Evolutionary conservation across 768 basidiomycete species (phyloP).

Genomic region (Tylopilus plumbeoviolaceoides): DNA sequence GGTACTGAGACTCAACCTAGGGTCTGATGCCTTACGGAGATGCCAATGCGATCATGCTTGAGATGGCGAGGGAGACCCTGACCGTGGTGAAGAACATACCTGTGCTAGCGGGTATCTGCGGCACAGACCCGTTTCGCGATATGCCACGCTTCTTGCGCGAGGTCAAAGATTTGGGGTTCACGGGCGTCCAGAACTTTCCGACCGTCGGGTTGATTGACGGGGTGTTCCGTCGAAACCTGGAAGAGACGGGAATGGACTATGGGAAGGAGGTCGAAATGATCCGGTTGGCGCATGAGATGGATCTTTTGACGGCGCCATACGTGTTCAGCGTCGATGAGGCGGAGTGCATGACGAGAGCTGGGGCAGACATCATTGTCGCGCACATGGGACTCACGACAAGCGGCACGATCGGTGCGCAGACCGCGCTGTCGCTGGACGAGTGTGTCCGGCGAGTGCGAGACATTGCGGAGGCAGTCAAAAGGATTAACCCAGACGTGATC

Average conservation of each 20-base stretch:
- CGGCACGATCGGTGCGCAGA: constrained; percentile 25
- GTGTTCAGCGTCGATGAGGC: constrained; percentile 28
- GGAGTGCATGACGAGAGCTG: constrained; percentile 21
- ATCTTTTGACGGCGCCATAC: constrained; percentile 26
- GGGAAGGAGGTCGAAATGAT: constrained; percentile 32
- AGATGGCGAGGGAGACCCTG: constrained; percentile 28
- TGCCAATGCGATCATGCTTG: constrained; percentile 26
- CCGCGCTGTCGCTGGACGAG: constrained; percentile 20
- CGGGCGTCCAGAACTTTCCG: constrained; percentile 28
- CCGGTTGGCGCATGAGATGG: constrained; percentile 20
- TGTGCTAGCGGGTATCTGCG: constrained; percentile 27
- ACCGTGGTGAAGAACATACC: constrained; percentile 27
- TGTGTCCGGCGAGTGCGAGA: constrained; percentile 18
- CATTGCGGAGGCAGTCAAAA: constrained; percentile 16
- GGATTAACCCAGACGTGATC: constrained; percentile 16
- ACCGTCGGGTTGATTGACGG: constrained; percentile 28
- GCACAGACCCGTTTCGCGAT: constrained; percentile 27
- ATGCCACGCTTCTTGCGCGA: constrained; percentile 21
- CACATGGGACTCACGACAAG: constrained; percentile 31
- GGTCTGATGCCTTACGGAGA: constrained; percentile 30
- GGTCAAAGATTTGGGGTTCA: constrained; percentile 25
- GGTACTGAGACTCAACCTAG: constrained; percentile 1
- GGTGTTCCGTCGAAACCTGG: constrained; percentile 26
- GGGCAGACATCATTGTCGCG: constrained; percentile 24
- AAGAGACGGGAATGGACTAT: constrained; percentile 30